Base-by-base conservation (phyloP, 805 yeast genomes). In the Debaryomyces prosopidis region DNA sequence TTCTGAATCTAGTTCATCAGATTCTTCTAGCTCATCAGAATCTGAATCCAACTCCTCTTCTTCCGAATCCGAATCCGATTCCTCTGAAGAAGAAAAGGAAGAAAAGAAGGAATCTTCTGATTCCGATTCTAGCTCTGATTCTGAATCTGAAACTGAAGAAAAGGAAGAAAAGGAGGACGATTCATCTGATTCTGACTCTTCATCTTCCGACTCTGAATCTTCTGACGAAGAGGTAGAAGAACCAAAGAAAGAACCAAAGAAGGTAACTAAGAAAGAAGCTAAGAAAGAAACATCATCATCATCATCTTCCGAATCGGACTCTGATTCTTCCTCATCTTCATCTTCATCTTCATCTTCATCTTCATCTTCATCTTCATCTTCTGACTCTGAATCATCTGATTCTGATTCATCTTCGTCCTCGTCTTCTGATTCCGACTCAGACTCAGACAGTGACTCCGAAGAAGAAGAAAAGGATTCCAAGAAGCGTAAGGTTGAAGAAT, bases 401-500 rank as follows among this genome's bases (percentile, higher is more conserved):
- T n/a, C n/a, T n/a, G n/a, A n/a, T n/a, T 52, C 60, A 43, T 54
- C 47, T 15, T 49, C 60, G 37, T 51, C 59, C 6, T 58, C 63
- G 26, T 63, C 49, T 49, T 59, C 58, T 7, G 55, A 48, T 36
- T 52, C 61, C 40, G 57, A 51, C 44, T 54, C 59, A 12, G 50
- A 46, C 44, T 59, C 64, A 19, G 68, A 61, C 49, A 66, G 68
- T 28, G 57, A 53, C 43, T 57, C 54, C 45, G 58, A 53, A 43
- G 50, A 59, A 26, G 46, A 47, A 43, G 56, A 59, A 26, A 36
- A 36, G 16, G 28, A 16, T 18, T 36, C 39, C 33, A 42, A 39
- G 46, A 38, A 73, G 58, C 58, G 63, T 49, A 58, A 57, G 34
- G 55, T 54, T n/a, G 77, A 69, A 44, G 68, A 62, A 45, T 66